These are phyloP conservation scores for Pseudogymnoascus sp. DNA, from an alignment of 2,329 filamentous ascomycete species.

Conservation along the genomic window DNA sequence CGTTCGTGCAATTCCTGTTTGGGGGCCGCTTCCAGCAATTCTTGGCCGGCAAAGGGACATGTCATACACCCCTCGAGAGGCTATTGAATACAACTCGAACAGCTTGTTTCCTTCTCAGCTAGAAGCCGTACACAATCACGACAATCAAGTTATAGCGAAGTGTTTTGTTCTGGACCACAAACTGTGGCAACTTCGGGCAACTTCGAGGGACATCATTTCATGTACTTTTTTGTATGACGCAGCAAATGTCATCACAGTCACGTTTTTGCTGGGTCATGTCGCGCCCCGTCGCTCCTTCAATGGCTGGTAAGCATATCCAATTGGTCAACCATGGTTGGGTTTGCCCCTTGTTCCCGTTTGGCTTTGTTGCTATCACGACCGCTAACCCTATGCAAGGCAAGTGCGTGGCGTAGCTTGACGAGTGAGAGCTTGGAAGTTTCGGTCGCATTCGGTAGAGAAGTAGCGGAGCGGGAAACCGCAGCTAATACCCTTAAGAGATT, in stretches of 20 bases:
- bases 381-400: conserved; percentile 17
- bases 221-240: conserved; percentile 1
- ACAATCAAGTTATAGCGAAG: not conserved
- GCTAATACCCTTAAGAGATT: conserved; percentile 11
- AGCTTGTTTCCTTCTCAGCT: not conserved
- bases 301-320: not conserved
- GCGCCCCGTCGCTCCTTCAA: not conserved
- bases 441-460: conserved; percentile 11
- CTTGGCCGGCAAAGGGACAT: not conserved
- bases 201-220: not conserved
- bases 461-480: conserved; percentile 10
- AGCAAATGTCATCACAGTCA: not conserved
- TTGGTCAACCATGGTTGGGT: conserved; percentile 4
- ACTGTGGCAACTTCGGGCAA: not conserved
- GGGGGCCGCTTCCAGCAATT: not conserved
- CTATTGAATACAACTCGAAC: not conserved
- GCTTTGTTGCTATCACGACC: conserved; percentile 6
- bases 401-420: conserved; percentile 18
- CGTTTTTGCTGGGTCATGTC: conserved; percentile 7
- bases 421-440: conserved; percentile 9
- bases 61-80: not conserved
- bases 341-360: conserved; percentile 7
- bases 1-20: not conserved
- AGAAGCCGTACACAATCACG: not conserved
- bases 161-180: not conserved